Evolutionary conservation across 768 basidiomycete genomes (phyloP).

Genomic region (Agaricus sinodeliciosus): DNA sequence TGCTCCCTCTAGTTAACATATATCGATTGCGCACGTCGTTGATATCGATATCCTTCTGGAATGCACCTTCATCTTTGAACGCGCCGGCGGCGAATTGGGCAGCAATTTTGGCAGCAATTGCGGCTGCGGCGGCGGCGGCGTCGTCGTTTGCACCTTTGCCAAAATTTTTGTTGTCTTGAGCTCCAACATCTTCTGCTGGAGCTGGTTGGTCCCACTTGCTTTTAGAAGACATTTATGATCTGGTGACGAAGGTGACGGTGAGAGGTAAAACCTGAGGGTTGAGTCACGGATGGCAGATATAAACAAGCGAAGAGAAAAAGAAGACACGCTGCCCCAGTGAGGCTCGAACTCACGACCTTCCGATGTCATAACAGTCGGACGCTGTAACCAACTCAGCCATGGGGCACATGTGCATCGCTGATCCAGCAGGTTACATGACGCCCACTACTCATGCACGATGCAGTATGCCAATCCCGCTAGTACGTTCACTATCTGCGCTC

Average conservation of each 20-base stretch:
- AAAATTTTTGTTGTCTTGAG: constrained; percentile 14
- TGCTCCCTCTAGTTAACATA: constrained; percentile 81
- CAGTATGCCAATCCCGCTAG: not conserved
- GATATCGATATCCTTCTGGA: constrained; percentile 84
- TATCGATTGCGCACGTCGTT: constrained; percentile 90
- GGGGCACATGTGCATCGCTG: constrained; percentile 35
- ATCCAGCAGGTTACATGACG: no score
- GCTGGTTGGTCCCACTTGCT: constrained; percentile 68
- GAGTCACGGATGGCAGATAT: not conserved
- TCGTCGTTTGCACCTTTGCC: constrained; percentile 50
- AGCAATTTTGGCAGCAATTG: constrained; percentile 87
- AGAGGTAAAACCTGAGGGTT: not conserved
- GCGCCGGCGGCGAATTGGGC: constrained; percentile 55
- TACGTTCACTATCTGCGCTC: not conserved
- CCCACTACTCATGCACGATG: no score
- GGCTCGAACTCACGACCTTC: constrained; percentile 68
- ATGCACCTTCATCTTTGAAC: constrained; percentile 64
- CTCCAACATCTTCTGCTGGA: constrained; percentile 24
- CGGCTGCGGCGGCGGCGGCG: constrained; percentile 55
- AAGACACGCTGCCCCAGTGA: constrained; percentile 44
- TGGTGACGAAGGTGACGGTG: not conserved
- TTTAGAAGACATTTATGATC: constrained; percentile 5
- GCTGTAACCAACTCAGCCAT: constrained; percentile 76
- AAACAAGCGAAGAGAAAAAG: not conserved
- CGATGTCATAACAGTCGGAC: constrained; percentile 66